phyloP scores from a whole-genome alignment of 108 stramenopile genomes.

The Skeletonema tropicum region DNA sequence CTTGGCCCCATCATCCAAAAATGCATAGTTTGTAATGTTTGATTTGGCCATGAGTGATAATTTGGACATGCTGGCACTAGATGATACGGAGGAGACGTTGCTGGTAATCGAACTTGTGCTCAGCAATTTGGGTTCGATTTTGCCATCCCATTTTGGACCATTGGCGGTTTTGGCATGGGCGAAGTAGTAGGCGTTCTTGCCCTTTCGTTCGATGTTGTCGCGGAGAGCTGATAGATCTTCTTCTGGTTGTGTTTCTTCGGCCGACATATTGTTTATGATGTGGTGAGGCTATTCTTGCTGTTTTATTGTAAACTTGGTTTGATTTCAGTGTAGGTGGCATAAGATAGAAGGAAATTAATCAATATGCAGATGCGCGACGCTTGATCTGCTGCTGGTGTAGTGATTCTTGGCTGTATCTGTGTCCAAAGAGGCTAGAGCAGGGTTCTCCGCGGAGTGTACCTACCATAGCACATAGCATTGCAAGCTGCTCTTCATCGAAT shows the following conservation, averaged over 20 bases:
- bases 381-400: no score
- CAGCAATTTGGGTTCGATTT: conserved; percentile 71
- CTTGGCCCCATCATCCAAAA: conserved; percentile 65
- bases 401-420: no score
- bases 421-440: no score
- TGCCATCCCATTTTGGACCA: conserved; percentile 76
- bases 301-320: no score
- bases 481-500: no score
- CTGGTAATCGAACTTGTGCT: conserved; percentile 23
- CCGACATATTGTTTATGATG: background rate
- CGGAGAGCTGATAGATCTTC: conserved; percentile 57
- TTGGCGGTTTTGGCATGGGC: conserved; percentile 74
- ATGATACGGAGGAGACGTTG: conserved; percentile 15
- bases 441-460: no score
- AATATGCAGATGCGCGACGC: no score
- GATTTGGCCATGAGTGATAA: conserved; percentile 54
- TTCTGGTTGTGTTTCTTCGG: conserved; percentile 6
- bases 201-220: conserved; percentile 78
- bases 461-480: no score
- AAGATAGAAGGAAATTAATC: no score
- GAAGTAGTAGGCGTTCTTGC: conserved; percentile 86
- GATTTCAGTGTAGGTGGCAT: no score
- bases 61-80: conserved; percentile 17
- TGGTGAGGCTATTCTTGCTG: background rate
- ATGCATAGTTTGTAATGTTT: conserved; percentile 88